A percentile compares a stretch with the other conserved stretches of the same genome.
Conservation (phyloP, 805 yeast species). For the Yamadazyma philogaea region DNA sequence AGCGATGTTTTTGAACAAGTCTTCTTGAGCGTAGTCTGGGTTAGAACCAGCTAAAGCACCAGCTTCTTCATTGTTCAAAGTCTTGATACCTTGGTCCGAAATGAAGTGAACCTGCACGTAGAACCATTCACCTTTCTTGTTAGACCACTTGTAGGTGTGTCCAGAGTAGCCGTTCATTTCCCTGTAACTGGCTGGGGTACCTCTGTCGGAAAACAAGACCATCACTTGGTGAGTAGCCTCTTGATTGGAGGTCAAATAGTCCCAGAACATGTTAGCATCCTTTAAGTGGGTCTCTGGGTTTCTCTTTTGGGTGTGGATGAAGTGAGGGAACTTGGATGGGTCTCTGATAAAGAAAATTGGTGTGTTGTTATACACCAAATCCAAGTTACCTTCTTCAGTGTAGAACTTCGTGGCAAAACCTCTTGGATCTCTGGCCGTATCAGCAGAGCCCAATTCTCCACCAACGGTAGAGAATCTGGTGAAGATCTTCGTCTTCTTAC, state of each 20-base stretch:
- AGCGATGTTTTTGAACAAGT: slow-evolving; percentile 73
- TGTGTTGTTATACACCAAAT: slow-evolving; percentile 81
- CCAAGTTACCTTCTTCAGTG: slow-evolving; percentile 81
- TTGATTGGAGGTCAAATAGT: slow-evolving; percentile 67
- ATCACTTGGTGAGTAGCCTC: slow-evolving; percentile 74
- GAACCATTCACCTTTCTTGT: slow-evolving; percentile 67
- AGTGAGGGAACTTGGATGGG: slow-evolving; percentile 79
- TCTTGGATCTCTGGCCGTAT: slow-evolving; percentile 82
- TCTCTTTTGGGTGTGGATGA: slow-evolving; percentile 86
- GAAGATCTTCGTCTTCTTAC: slow-evolving; percentile 71
- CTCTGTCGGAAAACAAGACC: slow-evolving; percentile 73
- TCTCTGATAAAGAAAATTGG: slow-evolving; percentile 84
- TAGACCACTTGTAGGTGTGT: slow-evolving; percentile 78
- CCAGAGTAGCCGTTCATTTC: slow-evolving; percentile 84
- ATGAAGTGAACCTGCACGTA: slow-evolving; percentile 76
- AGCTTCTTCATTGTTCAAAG: slow-evolving; percentile 61
- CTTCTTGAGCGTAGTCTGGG: slow-evolving; percentile 80
- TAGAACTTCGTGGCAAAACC: slow-evolving; percentile 77
- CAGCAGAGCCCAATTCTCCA: slow-evolving; percentile 78
- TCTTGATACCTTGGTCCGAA: slow-evolving; percentile 58
- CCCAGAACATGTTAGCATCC: slow-evolving; percentile 83
- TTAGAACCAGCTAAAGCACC: slow-evolving; percentile 63
- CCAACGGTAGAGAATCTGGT: slow-evolving; percentile 85
- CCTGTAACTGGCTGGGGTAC: slow-evolving; percentile 72
- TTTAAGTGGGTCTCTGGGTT: slow-evolving; percentile 75